phyloP scores from a whole-genome alignment of 73 alveolate genomes.

The Paramecium primaurelia region DNA sequence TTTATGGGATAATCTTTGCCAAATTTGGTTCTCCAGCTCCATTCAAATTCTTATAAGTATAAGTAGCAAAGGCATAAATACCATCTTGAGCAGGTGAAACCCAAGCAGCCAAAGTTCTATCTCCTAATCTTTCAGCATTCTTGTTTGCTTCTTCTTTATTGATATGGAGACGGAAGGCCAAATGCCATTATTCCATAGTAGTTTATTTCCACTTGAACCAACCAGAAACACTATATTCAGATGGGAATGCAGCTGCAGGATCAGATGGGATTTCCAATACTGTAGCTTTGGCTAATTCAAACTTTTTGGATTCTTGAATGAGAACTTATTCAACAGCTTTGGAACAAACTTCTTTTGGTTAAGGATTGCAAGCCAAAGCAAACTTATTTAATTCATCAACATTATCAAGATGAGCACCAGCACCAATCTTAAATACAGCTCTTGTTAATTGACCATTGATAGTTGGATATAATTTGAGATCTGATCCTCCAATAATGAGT shows the following conservation, averaged over 20 bases:
- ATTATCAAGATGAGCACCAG: constrained; percentile 1
- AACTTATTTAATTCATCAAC: not conserved
- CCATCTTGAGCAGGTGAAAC: constrained; percentile 33
- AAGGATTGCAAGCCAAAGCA: constrained; percentile 20
- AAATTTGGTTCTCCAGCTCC: constrained; percentile 49
- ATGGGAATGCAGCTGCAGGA: not conserved
- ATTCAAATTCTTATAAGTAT: not conserved
- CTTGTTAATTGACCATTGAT: constrained; percentile 38
- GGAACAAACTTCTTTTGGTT: not conserved
- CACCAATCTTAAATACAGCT: constrained; percentile 39
- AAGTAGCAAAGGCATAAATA: constrained; percentile 39
- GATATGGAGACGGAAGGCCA: constrained; percentile 40
- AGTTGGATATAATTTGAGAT: constrained; percentile 22
- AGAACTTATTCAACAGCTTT: not conserved
- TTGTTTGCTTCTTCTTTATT: constrained; percentile 3
- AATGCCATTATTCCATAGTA: constrained; percentile 35
- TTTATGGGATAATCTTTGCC: not conserved
- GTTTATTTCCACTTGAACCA: constrained; percentile 40
- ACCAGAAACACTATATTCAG: constrained; percentile 2
- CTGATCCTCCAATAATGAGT: constrained; percentile 33
- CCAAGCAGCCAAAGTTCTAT: constrained; percentile 49
- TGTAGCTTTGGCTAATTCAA: not conserved
- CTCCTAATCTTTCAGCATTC: constrained; percentile 44
- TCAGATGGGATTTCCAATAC: constrained; percentile 11
- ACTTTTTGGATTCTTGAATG: constrained; percentile 7